These are phyloP conservation scores for Wallemia hederae DNA, from an alignment of 1,284 basidiomycete genomes.

Conservation along the genomic window DNA sequence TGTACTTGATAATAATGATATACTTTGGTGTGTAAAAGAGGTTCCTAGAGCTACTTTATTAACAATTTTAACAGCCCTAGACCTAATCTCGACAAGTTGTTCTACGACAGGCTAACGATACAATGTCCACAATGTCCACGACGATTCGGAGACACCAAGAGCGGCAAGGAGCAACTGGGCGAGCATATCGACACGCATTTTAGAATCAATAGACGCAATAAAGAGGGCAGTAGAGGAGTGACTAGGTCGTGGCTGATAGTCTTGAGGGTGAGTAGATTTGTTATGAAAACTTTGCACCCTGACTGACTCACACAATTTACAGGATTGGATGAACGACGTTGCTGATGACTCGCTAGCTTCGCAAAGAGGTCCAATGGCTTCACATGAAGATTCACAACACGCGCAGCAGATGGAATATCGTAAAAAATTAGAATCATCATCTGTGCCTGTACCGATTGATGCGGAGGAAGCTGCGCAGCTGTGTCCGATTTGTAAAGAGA, in stretches of 20 bases:
- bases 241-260: slow-evolving; percentile 73
- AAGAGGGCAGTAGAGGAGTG: slow-evolving; percentile 58
- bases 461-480: slow-evolving; percentile 51
- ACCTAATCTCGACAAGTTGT: slow-evolving; percentile 20
- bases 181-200: slow-evolving; percentile 94
- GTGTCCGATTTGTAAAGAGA: slow-evolving; percentile 93
- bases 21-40: not conserved
- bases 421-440: slow-evolving; percentile 35
- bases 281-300: slow-evolving; percentile 1
- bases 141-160: slow-evolving; percentile 41
- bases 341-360: slow-evolving; percentile 4
- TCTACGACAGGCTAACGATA: slow-evolving; percentile 42
- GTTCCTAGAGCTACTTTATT: not conserved
- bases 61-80: not conserved
- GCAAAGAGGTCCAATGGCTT: not conserved
- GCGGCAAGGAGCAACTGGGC: slow-evolving; percentile 50
- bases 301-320: no score
- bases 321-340: slow-evolving; percentile 63
- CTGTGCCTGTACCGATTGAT: slow-evolving; percentile 45
- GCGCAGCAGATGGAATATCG: slow-evolving; percentile 3
- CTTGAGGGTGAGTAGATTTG: slow-evolving; percentile 35
- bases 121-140: slow-evolving; percentile 87
- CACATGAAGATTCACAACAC: not conserved
- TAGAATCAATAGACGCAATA: slow-evolving; percentile 65
- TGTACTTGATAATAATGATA: slow-evolving; percentile 33